These are phyloP conservation scores for Penicillium ucsense DNA, from an alignment of 495 filamentous ascomycete species.

Conservation along the genomic window DNA sequence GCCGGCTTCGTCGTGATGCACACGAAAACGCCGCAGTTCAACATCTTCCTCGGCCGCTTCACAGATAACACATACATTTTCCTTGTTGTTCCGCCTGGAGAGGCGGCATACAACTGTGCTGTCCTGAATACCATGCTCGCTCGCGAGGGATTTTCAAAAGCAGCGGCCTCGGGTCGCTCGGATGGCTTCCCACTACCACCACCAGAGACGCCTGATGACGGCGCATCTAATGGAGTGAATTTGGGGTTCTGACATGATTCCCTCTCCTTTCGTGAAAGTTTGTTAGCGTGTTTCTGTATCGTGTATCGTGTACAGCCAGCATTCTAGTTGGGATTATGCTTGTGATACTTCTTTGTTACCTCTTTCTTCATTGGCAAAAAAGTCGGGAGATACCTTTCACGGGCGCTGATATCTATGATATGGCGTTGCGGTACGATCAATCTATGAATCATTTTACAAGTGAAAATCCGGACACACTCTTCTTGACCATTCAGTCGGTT, in stretches of 20 bases:
- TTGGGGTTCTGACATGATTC: background rate
- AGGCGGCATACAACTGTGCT: slow-evolving; percentile 78
- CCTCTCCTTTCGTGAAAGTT: background rate
- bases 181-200: slow-evolving; percentile 38
- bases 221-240: slow-evolving; percentile 9
- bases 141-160: slow-evolving; percentile 59
- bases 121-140: slow-evolving; percentile 83
- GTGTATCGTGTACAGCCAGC: slow-evolving; percentile 12
- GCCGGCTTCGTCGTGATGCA: slow-evolving; percentile 57
- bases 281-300: slow-evolving; percentile 4
- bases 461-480: too few species aligned
- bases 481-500: too few species aligned
- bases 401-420: slow-evolving; percentile 11
- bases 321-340: slow-evolving; percentile 3
- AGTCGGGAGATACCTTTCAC: slow-evolving; percentile 5
- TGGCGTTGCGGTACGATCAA: slow-evolving; percentile 20
- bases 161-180: slow-evolving; percentile 26
- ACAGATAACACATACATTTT: slow-evolving; percentile 96
- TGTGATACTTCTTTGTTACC: background rate
- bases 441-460: slow-evolving; percentile 4
- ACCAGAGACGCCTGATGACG: slow-evolving; percentile 22
- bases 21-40: slow-evolving; percentile 65
- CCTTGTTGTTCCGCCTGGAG: slow-evolving; percentile 78
- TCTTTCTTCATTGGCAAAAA: slow-evolving; percentile 6
- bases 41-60: slow-evolving; percentile 83